Evolutionary conservation across 495 filamentous ascomycete genomes (phyloP), one percentile per base, ranked within the genome.

Genomic region (Penicillium bovifimosum): DNA sequence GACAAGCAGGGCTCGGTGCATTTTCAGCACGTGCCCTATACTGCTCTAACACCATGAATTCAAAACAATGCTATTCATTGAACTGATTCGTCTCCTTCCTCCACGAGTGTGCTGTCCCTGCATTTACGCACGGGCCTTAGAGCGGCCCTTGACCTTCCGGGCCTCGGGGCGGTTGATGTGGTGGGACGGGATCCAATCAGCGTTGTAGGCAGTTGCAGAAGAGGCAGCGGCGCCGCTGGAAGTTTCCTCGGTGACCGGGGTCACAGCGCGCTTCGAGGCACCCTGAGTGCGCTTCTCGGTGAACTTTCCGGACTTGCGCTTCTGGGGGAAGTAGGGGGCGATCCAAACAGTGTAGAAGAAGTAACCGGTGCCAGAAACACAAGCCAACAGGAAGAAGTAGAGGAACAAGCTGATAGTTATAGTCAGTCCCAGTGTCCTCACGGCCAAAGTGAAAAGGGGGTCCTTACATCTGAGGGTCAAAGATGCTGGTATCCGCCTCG

Each of bases 331-430:
- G 63, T 97, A 85, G n/a, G 90, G 83, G 43, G 90, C 86, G 72
- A 98, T 82, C 89, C 91, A 97, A 65, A 92, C 96, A 69, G 83
- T 93, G 80, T 98, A 98, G 74, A 96, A 91, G 69, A 95, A 96
- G 82, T 93, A 96, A 69, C 83, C 76, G 36, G 86, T 88, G 50
- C 86, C 90, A 57, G 66, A 81, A 66, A 95, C 91, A 63, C 76
- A 80, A 50, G 80, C 82, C 49, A 82, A 70, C 58, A 98, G 90
- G 78, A 97, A 82, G 69, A 96, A 83, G 77, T 97, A 98, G 52
- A 98, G 85, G 83, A 98, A 98, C 72, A 96, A 87, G 60, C 91
- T 95, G 54, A 28, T 48, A 39, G 10, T 33, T 33, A 44, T 11
- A n/a, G 39, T 77, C 56, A 77, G 56, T 54, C 16, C 16, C 47